Evolutionary conservation across 2,329 filamentous ascomycete genomes (phyloP), one percentile per base, ranked within the genome.

Genomic region (Aspergillus sp.): DNA sequence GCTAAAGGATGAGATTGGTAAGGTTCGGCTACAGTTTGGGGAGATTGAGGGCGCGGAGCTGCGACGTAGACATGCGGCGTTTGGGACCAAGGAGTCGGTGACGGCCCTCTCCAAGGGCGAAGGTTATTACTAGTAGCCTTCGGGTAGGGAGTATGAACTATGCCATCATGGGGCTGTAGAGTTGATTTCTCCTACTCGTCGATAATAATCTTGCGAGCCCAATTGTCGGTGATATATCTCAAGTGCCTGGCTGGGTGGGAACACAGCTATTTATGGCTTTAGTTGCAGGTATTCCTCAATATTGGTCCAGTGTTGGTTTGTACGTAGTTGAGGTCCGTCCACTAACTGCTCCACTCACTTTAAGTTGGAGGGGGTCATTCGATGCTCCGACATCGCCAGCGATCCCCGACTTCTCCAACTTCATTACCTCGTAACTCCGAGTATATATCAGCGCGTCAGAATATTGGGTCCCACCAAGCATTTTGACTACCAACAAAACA

Each of bases 111-210:
- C 19, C 3, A 41, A 53, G n/a, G 50, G 50, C 13, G 30, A 53
- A 17, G 19, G 19, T 63, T 62, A 58, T 67, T 67, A 68, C 67
- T 69, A 68, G 58, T 11, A 47, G 45, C 1, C 45, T 11, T 47
- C 4, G 6, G 25, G 4, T 4, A 13, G 45, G 11, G 4, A 13
- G 11, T 3, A 11, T 41, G 17, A 13, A 41, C 11, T 11, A 17
- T 41, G 15, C 34, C 5, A 41, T 4, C 34, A 41, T 41, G 11
- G 5, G 34, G 13, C 34, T 41, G 9, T 15, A 4, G 34, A 41
- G 15, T 8, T 41, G 34, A 4, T 41, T 41, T 8, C 34, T 41
- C 9, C 9, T 13, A 5, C 34, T 11, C 34, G 15, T 15, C 13
- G 34, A 41, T 41, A 41, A 41, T 15, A 41, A 5, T 15, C 34